Evolutionary conservation across 2,329 filamentous ascomycete genomes (phyloP), one percentile per base, ranked within the genome.

Genomic region (Fusarium buharicum): DNA sequence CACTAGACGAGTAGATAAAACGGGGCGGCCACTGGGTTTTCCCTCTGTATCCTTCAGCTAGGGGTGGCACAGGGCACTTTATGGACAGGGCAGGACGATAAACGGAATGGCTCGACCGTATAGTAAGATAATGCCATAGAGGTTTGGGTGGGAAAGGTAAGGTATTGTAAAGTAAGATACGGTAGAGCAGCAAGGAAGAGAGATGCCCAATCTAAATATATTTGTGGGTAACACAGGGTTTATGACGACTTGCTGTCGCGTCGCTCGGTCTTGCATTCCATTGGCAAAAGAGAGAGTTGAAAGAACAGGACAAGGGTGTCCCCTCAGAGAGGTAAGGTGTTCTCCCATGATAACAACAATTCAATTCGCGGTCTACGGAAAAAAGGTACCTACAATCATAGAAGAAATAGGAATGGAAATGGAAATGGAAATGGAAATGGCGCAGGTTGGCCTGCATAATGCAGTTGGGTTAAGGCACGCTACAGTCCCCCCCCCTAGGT

Each of bases 1-100:
- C 63, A 66, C 66, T 69, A 67, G 50, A 49, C 48, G 44, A 56
- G 55, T 49, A 40, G 39, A 51, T 60, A 56, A 66, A 65, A 58
- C 50, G 58, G 64, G 61, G 47, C 46, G 31, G 33, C 22, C 27
- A 51, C 55, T 51, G 41, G 24, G 33, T 38, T 39, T 36, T 16
- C 37, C n/a, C n/a, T 40, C 31, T 58, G 18, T 39, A 39, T 22
- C 12, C 37, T 40, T 31, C 27, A n/a, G 7, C 37, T 33, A 31
- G 37, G 56, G 56, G 39, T 58, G 54, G 62, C 62, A 64, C 62
- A 58, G 61, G 50, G 61, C 62, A 58, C 56, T 36, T 33, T 45
- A 58, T 33, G 62, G 53, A 40, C 61, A 58, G 31, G 43, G 60
- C 50, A 36, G 27, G 17, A 40, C 17, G 46, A 62, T 58, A 51